Conservation (phyloP, 345 rosid species). For the Nephelium lappaceum region DNA sequence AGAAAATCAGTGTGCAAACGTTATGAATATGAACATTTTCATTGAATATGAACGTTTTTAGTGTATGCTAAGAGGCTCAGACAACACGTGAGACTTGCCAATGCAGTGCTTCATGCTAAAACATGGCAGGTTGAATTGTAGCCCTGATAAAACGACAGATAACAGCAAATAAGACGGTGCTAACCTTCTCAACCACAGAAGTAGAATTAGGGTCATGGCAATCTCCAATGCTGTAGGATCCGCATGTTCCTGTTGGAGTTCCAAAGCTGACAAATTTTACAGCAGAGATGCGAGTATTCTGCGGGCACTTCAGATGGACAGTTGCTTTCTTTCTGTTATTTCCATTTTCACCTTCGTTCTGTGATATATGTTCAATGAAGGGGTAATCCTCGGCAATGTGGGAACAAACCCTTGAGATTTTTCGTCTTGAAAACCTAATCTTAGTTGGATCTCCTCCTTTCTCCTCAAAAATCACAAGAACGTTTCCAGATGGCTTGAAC, state of each 20-base stretch:
- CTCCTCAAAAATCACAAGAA: conserved; percentile 88
- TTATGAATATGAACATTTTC: not conserved
- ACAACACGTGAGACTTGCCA: not conserved
- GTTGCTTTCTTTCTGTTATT: conserved; percentile 21
- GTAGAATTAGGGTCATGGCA: conserved; percentile 59
- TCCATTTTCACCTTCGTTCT: conserved; percentile 24
- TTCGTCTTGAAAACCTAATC: conserved; percentile 66
- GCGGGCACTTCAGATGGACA: conserved; percentile 48
- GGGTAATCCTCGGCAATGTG: conserved; percentile 49
- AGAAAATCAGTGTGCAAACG: too few species aligned
- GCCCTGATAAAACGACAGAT: not conserved
- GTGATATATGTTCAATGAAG: conserved; percentile 16
- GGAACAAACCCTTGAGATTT: conserved; percentile 43
- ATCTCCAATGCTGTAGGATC: conserved; percentile 49
- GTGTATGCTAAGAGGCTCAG: not conserved
- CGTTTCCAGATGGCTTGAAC: conserved; percentile 86
- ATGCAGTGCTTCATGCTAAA: not conserved
- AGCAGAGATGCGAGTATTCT: conserved; percentile 32
- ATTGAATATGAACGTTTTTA: not conserved
- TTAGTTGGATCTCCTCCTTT: conserved; percentile 80
- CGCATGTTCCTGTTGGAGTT: conserved; percentile 58
- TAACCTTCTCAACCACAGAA: conserved; percentile 51
- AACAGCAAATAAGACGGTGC: not conserved
- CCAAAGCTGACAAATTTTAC: conserved; percentile 70
- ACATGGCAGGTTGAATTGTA: not conserved